Evolutionary conservation across 495 filamentous ascomycete species (phyloP), one percentile per base, ranked within the genome.

Genomic region (Penicillium pancosmium): DNA sequence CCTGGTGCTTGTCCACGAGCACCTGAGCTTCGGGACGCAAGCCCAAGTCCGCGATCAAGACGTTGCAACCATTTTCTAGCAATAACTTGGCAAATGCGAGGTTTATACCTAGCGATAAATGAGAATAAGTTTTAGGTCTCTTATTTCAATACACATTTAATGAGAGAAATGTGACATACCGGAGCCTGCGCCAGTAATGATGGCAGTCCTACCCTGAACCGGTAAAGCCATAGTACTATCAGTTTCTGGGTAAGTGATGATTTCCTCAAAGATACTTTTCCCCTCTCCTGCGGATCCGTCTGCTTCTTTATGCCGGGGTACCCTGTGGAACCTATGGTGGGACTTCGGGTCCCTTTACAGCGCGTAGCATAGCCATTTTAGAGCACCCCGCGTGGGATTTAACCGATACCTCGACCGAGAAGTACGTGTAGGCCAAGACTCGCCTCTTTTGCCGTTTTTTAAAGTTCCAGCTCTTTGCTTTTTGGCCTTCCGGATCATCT

Each of bases 131-230:
- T 58, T 23, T 27, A 47, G 25, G 15, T 11, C 48, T 9, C 4
- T 15, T 18, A 11, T 41, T 48, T 12, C 40, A 48, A 46, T 25
- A 48, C 13, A 23, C 10, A 15, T 10, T 43, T 21, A 6, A n/a
- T 50, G 1, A 35, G 18, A 18, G 8, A 10, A 43, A 35, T 21
- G 7, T 33, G 18, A 68, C 72, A 54, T 74, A 86, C 87, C 87
- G 53, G 87, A 90, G 54, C 88, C 88, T 41, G 85, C 87, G 7
- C 88, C 88, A 27, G 88, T 91, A 19, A 90, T 73, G 54, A 91
- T 85, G n/a, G 88, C 88, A 40, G 79, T 80, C 72, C 84, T 86
- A 48, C 85, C 86, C 52, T 78, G 56, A 11, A 89, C 80, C 12
- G 79, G 77, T 54, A 82, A 52, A 13, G 78, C 68, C 73, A 77